A percentile compares a stretch with the other conserved stretches of the same genome.
Conservation (phyloP, 305 asterid species). For the Salvia sclarea region DNA sequence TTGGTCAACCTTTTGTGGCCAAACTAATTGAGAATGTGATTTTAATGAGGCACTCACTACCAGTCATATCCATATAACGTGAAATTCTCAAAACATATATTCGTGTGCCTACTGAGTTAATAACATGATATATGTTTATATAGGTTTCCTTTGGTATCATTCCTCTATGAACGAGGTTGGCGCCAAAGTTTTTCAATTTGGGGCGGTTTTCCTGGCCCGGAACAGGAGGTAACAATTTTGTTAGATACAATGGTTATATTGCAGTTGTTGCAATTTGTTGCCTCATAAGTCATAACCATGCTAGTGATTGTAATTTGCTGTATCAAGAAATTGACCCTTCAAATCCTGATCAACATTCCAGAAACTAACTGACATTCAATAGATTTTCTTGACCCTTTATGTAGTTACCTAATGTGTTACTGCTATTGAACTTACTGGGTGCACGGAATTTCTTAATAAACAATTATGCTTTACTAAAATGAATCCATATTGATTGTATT, state of each 20-base stretch:
- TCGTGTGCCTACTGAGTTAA: slow-evolving; percentile 21
- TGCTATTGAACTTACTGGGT: not conserved
- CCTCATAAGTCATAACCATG: not conserved
- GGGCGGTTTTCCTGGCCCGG: slow-evolving; percentile 94
- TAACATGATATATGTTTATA: slow-evolving; percentile 7
- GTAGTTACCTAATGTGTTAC: not conserved
- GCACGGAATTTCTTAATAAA: not conserved
- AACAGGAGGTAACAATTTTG: slow-evolving; percentile 54
- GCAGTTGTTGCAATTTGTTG: slow-evolving; percentile 10
- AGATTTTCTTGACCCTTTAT: slow-evolving; percentile 12
- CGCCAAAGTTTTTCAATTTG: slow-evolving; percentile 65
- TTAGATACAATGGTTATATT: not conserved
- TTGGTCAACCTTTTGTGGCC: too few species aligned
- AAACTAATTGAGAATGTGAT: too few species aligned
- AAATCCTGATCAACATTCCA: not conserved
- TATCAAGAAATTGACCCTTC: slow-evolving; percentile 8
- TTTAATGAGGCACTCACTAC: too few species aligned
- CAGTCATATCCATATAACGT: not conserved
- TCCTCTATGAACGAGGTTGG: slow-evolving; percentile 91
- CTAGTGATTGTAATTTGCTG: slow-evolving; percentile 17
- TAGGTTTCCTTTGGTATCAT: slow-evolving; percentile 72
- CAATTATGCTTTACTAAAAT: not conserved
- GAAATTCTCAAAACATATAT: slow-evolving; percentile 9
- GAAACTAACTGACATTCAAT: slow-evolving; percentile 1
- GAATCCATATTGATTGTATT: not conserved